Percentiles rank a stretch among this genome's conserved stretches.
Conservation (phyloP, 208 protist species). For the Vickermania spadyakhi region DNA sequence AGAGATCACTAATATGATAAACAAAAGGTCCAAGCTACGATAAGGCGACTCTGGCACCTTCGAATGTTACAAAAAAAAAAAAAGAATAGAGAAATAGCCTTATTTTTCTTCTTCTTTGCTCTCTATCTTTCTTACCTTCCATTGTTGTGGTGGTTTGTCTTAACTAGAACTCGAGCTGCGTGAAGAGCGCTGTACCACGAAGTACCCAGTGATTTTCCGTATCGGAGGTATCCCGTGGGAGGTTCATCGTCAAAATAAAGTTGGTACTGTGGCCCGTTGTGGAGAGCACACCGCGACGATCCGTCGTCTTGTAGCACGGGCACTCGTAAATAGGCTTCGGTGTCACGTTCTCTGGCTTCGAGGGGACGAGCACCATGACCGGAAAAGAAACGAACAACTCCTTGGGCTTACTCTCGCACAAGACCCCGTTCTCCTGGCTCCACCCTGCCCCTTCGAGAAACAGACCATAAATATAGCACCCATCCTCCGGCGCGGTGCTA, state of each 20-base stretch:
- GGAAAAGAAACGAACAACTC: slow-evolving; percentile 88
- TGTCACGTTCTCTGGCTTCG: slow-evolving; percentile 37
- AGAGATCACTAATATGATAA: no score
- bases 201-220: slow-evolving; percentile 88
- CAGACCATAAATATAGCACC: slow-evolving; percentile 87
- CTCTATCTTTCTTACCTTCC: no score
- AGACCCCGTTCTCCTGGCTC: slow-evolving; percentile 26
- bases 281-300: slow-evolving; percentile 90
- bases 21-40: no score
- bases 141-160: no score
- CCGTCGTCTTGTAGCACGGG: slow-evolving; percentile 95
- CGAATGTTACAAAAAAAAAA: no score
- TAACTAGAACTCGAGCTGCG: slow-evolving; percentile 84
- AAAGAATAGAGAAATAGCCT: no score
- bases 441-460: slow-evolving; percentile 89
- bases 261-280: slow-evolving; percentile 98
- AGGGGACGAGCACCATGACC: slow-evolving; percentile 55
- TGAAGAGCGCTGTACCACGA: slow-evolving; percentile 86
- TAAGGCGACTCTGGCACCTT: no score
- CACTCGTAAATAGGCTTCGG: slow-evolving; percentile 72
- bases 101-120: no score
- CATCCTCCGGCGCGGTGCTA: slow-evolving; percentile 54
- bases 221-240: slow-evolving; percentile 60
- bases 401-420: slow-evolving; percentile 88
- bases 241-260: slow-evolving; percentile 91